Evolutionary conservation across 345 rosid genomes (phyloP).

Genomic region (Hibiscus mutabilis): DNA sequence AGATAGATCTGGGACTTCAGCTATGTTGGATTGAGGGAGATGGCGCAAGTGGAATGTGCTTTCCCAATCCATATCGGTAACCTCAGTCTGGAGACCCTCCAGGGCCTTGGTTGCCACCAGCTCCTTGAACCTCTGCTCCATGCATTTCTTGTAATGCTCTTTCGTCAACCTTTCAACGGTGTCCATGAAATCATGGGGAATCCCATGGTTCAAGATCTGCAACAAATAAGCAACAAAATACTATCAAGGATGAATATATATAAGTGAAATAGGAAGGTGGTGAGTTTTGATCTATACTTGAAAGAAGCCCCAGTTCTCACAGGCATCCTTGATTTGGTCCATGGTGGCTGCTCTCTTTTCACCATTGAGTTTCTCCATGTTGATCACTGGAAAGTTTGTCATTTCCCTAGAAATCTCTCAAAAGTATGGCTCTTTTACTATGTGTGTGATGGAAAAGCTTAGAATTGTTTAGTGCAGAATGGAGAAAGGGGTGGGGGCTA

Average conservation of each 20-base stretch:
- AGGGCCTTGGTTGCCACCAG: constrained; percentile 42
- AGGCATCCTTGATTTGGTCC: constrained; percentile 80
- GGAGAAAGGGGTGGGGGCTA: not conserved
- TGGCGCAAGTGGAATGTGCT: constrained; percentile 72
- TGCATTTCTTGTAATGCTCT: constrained; percentile 73
- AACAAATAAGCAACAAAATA: not conserved
- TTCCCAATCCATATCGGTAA: constrained; percentile 88
- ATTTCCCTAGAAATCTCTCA: constrained; percentile 20
- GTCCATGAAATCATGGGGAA: constrained; percentile 58
- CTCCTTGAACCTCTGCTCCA: constrained; percentile 67
- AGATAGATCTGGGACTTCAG: constrained; percentile 65
- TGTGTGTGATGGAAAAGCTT: not conserved
- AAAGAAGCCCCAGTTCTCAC: constrained; percentile 30
- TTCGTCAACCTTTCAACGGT: constrained; percentile 67
- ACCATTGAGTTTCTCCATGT: constrained; percentile 24
- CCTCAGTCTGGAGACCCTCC: constrained; percentile 50
- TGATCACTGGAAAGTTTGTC: constrained; percentile 64
- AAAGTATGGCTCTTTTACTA: not conserved
- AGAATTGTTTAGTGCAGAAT: constrained; percentile 4
- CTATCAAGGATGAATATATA: not conserved
- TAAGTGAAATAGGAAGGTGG: not conserved
- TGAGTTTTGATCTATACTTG: constrained; percentile 24
- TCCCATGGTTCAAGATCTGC: constrained; percentile 77
- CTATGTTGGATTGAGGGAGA: constrained; percentile 61
- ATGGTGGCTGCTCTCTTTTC: constrained; percentile 48